These are phyloP conservation scores for Aspergillus wentii DNA, from an alignment of 495 filamentous ascomycete genomes.

Conservation along the genomic window DNA sequence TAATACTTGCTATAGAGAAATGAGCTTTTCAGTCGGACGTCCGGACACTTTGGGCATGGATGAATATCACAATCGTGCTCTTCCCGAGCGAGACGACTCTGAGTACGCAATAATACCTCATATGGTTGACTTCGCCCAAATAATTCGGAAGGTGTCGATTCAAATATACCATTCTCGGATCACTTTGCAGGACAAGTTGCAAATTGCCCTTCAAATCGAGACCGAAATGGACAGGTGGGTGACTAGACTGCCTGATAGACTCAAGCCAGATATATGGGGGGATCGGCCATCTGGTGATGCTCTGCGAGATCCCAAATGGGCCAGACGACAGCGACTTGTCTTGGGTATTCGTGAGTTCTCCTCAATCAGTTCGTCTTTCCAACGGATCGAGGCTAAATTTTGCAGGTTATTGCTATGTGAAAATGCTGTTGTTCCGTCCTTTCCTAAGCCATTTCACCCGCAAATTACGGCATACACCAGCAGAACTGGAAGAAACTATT, in stretches of 20 bases:
- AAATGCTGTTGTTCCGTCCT: constrained; percentile 35
- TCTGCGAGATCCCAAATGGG: constrained; percentile 37
- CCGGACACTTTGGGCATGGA: constrained; percentile 40
- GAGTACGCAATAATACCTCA: constrained; percentile 38
- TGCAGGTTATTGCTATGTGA: constrained; percentile 36
- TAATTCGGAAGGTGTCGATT: constrained; percentile 35
- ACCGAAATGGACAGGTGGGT: constrained; percentile 35
- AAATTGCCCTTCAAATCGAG: constrained; percentile 31
- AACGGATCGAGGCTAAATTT: neutral
- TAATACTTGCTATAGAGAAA: constrained; percentile 23
- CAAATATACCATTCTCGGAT: constrained; percentile 39
- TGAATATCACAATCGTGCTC: constrained; percentile 37
- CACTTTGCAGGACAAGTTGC: constrained; percentile 33
- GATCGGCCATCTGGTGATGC: constrained; percentile 18
- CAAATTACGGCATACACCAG: constrained; percentile 26
- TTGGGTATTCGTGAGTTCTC: constrained; percentile 29
- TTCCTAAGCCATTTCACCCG: constrained; percentile 35
- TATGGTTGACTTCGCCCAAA: constrained; percentile 40
- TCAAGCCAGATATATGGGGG: constrained; percentile 27
- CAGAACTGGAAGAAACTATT: constrained; percentile 28
- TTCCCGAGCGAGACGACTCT: constrained; percentile 31
- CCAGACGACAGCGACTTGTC: constrained; percentile 30
- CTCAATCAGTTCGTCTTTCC: neutral
- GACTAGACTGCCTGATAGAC: constrained; percentile 25
- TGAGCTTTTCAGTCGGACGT: constrained; percentile 38